phyloP scores from a whole-genome alignment of 2,329 filamentous ascomycete genomes.

The Elsinoe necatrix region DNA sequence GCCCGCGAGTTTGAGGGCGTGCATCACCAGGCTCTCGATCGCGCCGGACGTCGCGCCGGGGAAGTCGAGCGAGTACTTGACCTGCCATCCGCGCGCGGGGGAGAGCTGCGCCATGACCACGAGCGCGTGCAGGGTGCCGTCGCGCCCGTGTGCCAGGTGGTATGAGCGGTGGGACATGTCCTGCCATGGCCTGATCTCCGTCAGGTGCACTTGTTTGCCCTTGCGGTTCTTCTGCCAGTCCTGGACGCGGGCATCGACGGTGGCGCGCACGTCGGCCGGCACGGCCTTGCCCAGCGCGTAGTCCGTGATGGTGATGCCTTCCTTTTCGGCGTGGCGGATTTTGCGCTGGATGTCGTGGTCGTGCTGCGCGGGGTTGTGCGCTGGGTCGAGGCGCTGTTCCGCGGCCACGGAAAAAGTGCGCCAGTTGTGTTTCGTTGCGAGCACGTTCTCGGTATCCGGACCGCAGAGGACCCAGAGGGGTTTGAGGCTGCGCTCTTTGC shows the following conservation, averaged over 20 bases:
- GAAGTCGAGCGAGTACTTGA: slow-evolving; percentile 95
- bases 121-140: slow-evolving; percentile 64
- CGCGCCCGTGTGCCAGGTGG: slow-evolving; percentile 66
- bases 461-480: slow-evolving; percentile 88
- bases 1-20: slow-evolving; percentile 56
- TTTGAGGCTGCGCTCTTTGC: slow-evolving; percentile 61
- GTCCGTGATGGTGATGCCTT: slow-evolving; percentile 73
- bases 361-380: slow-evolving; percentile 57
- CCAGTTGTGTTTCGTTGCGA: slow-evolving; percentile 76
- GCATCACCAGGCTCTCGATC: slow-evolving; percentile 74
- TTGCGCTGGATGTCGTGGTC: slow-evolving; percentile 63
- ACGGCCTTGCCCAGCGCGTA: slow-evolving; percentile 56
- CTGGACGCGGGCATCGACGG: slow-evolving; percentile 62
- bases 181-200: slow-evolving; percentile 81
- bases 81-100: slow-evolving; percentile 77
- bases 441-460: slow-evolving; percentile 64
- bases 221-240: slow-evolving; percentile 76
- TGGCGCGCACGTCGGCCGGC: slow-evolving; percentile 57
- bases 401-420: slow-evolving; percentile 79
- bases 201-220: slow-evolving; percentile 81
- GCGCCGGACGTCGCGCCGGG: slow-evolving; percentile 75
- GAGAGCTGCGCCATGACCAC: slow-evolving; percentile 77
- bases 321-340: slow-evolving; percentile 68
- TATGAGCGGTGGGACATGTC: slow-evolving; percentile 77
- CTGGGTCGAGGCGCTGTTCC: slow-evolving; percentile 76